Evolutionary conservation across 2,329 filamentous ascomycete genomes (phyloP), one percentile per base, ranked within the genome.

Genomic region (Fusarium secorum): DNA sequence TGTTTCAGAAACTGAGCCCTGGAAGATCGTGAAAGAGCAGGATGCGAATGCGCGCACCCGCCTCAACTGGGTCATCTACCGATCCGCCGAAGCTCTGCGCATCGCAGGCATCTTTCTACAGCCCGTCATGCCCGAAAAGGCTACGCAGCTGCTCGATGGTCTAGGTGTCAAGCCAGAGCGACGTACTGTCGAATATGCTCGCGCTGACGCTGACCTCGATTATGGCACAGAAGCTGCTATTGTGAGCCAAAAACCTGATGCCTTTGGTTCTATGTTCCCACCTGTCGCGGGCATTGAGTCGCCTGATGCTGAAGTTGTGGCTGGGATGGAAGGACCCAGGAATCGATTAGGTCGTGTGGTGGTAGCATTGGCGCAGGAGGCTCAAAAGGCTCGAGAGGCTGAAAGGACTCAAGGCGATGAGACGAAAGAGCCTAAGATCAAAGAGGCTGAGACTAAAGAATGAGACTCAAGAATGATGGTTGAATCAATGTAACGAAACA

Each of bases 71-170:
- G 86, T 87, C 39, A 85, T 99, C 32, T 98, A 89, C 79, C 85
- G 91, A 45, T 85, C 86, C 45, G 88, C 90, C 13, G 96, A 99
- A 81, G 88, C 91, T 8, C 79, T 98, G 49, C 91, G 96, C 39
- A 88, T 98, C 28, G 84, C 86, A 1, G 93, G 91, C 18, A 97
- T 99, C 73, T 84, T 98, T 49, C 83, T 99, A 46, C 95, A 97
- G 79, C 94, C 96, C 3, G 93, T 95, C 77, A 97, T 99, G 87
- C 96, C 96, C 0, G 85, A 83, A 42, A 97, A 97, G 80, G 88
- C 93, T 49, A 81, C 82, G 15, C 83, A 88, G 71, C 81, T 98
- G 35, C 86, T 99, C 1, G 91, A 97, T 78, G 87, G 91, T 75
- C 83, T 99, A 13, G 91, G 92, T 3, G 94, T 99, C 8, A 81